Evolutionary conservation across 164 flowering plant species (phyloP).

Genomic region (Tetrastigma voinierianum): DNA sequence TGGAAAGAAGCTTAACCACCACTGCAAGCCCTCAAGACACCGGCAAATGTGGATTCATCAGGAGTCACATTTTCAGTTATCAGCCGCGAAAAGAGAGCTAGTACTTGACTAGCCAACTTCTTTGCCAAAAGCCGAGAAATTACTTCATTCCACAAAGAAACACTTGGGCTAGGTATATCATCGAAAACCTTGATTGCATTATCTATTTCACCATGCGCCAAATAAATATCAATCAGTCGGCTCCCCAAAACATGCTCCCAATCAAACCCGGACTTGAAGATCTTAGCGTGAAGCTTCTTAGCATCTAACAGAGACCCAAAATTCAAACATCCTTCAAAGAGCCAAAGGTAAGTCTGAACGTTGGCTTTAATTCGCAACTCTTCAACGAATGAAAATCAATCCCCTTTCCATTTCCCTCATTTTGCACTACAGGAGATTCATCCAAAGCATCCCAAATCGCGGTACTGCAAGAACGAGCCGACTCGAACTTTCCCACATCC

Average conservation of each 20-base stretch:
- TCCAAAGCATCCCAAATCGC: conserved; percentile 15
- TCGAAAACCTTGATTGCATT: conserved; percentile 27
- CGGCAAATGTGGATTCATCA: conserved; percentile 23
- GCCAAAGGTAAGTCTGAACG: conserved; percentile 22
- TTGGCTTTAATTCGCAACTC: conserved; percentile 25
- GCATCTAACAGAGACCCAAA: conserved; percentile 20
- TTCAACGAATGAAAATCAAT: conserved; percentile 16
- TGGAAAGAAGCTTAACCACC: conserved; percentile 19
- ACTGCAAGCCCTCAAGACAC: conserved; percentile 27
- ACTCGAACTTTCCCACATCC: conserved; percentile 16
- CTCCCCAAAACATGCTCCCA: conserved; percentile 16
- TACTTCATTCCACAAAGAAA: conserved; percentile 25
- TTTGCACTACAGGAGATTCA: conserved; percentile 9
- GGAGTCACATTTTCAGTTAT: conserved; percentile 16
- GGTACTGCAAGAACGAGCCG: conserved; percentile 11
- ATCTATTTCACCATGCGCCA: conserved; percentile 17
- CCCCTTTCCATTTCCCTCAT: conserved; percentile 10
- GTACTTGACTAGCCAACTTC: conserved; percentile 12
- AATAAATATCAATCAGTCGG: conserved; percentile 19
- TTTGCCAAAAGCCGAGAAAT: conserved; percentile 16
- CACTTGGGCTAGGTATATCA: conserved; percentile 23
- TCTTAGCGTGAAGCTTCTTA: conserved; percentile 25
- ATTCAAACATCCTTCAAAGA: conserved; percentile 24
- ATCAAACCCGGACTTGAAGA: conserved; percentile 30
- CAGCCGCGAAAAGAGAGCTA: conserved; percentile 23